Conservation (phyloP, 345 rosid species). For the Boechera stricta region DNA sequence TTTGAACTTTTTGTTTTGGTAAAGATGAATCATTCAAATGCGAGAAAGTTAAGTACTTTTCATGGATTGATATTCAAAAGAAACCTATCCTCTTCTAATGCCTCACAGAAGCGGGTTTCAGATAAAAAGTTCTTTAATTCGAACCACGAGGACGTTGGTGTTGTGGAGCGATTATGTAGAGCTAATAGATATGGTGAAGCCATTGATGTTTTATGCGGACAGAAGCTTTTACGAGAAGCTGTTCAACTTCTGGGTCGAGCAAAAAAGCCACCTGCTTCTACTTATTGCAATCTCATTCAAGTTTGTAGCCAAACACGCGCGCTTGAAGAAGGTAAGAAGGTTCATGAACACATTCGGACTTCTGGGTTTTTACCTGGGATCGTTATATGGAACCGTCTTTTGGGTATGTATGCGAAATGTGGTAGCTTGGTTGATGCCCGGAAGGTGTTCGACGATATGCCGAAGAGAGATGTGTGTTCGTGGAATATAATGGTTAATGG, state of each 20-base stretch:
- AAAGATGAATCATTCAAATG: slow-evolving; percentile 36
- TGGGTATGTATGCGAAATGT: slow-evolving; percentile 77
- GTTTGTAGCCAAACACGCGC: slow-evolving; percentile 56
- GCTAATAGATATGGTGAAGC: slow-evolving; percentile 63
- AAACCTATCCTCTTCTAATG: slow-evolving; percentile 33
- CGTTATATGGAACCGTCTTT: slow-evolving; percentile 66
- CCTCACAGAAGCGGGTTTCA: slow-evolving; percentile 37
- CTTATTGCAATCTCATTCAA: slow-evolving; percentile 72
- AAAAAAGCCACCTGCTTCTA: slow-evolving; percentile 59
- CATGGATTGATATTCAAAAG: slow-evolving; percentile 26
- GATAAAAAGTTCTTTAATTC: slow-evolving; percentile 53
- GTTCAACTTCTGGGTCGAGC: slow-evolving; percentile 57
- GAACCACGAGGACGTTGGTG: slow-evolving; percentile 39
- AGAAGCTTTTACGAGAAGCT: slow-evolving; percentile 63
- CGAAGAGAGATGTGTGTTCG: slow-evolving; percentile 71
- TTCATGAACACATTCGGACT: slow-evolving; percentile 59
- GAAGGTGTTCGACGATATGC: slow-evolving; percentile 66
- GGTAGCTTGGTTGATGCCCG: slow-evolving; percentile 59
- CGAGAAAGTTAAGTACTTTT: slow-evolving; percentile 19
- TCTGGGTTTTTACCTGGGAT: slow-evolving; percentile 73
- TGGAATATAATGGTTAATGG: slow-evolving; percentile 80
- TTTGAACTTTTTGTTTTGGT: not conserved
- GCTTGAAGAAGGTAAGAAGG: slow-evolving; percentile 58
- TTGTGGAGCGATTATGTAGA: slow-evolving; percentile 54
- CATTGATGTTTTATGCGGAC: slow-evolving; percentile 60